Percentiles rank a stretch among this genome's conserved stretches.
These are phyloP conservation scores for Setaria italica DNA, from an alignment of 202 grass and related monocot genomes.

Conservation along the genomic window DNA sequence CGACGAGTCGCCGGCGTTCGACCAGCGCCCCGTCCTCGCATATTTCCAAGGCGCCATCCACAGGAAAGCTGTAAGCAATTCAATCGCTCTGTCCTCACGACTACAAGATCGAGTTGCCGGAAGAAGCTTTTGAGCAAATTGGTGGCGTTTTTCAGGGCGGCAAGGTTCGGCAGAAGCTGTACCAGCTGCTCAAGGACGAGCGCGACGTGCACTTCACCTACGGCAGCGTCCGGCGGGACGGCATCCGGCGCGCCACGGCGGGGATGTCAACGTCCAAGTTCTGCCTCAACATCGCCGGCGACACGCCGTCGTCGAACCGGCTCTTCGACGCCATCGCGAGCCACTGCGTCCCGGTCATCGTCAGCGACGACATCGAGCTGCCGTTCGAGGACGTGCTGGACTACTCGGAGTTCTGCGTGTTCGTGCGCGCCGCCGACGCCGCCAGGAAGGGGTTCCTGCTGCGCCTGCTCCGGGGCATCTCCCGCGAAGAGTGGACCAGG, in stretches of 20 bases:
- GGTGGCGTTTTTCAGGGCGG: conserved; percentile 57
- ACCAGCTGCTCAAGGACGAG: conserved; percentile 73
- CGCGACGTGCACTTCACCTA: conserved; percentile 78
- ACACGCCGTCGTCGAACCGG: conserved; percentile 88
- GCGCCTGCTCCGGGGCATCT: conserved; percentile 49
- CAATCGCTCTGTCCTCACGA: background rate
- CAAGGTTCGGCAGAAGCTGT: conserved; percentile 71
- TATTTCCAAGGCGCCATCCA: conserved; percentile 92
- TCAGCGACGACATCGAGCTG: conserved; percentile 91
- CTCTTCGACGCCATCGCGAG: conserved; percentile 89
- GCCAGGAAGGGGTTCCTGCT: conserved; percentile 58
- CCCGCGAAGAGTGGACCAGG: conserved; percentile 54
- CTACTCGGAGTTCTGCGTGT: conserved; percentile 87
- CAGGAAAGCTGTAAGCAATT: conserved; percentile 75
- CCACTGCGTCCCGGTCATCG: conserved; percentile 80
- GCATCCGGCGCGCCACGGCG: conserved; percentile 61
- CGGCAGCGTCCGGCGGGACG: conserved; percentile 75
- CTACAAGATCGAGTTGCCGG: too few species aligned
- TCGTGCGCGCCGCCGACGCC: conserved; percentile 70
- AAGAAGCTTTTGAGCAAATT: background rate
- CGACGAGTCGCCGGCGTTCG: conserved; percentile 58
- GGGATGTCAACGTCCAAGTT: conserved; percentile 88
- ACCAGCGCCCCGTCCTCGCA: conserved; percentile 56
- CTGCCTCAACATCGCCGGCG: conserved; percentile 80
- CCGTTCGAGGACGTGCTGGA: conserved; percentile 88